Evolutionary conservation across 2,329 filamentous ascomycete genomes (phyloP), one percentile per base, ranked within the genome.

Genomic region (Sporothrix brunneoviolacea): DNA sequence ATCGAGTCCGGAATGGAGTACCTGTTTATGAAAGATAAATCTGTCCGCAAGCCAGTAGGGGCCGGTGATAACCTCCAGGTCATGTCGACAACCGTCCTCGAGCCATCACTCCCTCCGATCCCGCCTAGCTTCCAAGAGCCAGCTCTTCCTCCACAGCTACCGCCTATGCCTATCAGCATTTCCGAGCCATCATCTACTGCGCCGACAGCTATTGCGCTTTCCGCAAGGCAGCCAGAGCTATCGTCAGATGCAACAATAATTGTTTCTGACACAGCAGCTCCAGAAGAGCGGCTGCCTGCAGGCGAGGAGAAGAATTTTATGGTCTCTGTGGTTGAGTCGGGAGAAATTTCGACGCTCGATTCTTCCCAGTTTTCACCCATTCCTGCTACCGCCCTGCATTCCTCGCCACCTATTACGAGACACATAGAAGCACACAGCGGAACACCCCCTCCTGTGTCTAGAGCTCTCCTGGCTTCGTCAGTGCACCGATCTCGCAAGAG

Each of bases 1-100:
- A 95, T 98, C 61, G 83, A 91, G 62, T 77, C 83, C n/a, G 91
- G 91, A 16, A 88, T 88, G 70, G 93, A 97, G 70, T 78, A 82
- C 54, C 83, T 89, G 58, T 97, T 95, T 65, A 77, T 95, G 68
- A 93, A 91, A 68, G 87, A 94, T 64, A 95, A 91, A 74, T 77
- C 83, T 6, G 68, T 74, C 18, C 76, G 84, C 56, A 84, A 83
- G 63, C 67, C 71, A 50, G 72, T 69, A 49, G 75, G 69, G 54
- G 76, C 69, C 58, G 77, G 70, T 56, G 82, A 78, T 65, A 84
- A 75, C 59, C 63, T 80, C 4, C 72, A 77, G 30, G 72, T 80
- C 57, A 79, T 81, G 72, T 76, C 77, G 4, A 74, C 73, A 9
- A 46, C 56, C 2, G 72, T 75, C n/a, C 64, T 77, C 4, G 77